Percentiles rank a stretch among this genome's conserved stretches.
Evolutionary conservation across 2,329 filamentous ascomycete species (phyloP).

Genomic region (Chrysosporium keratinophilum): DNA sequence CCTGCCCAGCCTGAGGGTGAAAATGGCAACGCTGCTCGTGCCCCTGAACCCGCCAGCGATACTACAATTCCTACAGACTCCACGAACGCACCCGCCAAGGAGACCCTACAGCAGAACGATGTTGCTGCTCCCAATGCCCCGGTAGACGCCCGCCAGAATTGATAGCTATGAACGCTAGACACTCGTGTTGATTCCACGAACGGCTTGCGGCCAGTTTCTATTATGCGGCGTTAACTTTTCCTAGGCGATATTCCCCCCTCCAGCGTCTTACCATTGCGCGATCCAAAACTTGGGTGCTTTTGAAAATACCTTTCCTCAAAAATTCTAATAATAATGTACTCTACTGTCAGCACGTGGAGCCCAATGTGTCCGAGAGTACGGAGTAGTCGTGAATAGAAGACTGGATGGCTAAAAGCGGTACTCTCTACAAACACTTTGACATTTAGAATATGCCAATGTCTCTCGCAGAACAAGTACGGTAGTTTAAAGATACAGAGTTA

Average conservation of each 20-base stretch:
- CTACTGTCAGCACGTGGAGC: neutral
- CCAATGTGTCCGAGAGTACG: no score
- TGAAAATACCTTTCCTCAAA: neutral
- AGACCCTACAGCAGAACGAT: neutral
- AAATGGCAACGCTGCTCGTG: constrained; percentile 16
- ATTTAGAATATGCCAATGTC: no score
- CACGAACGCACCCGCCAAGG: neutral
- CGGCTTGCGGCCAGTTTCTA: neutral
- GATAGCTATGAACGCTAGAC: neutral
- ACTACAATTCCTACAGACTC: neutral
- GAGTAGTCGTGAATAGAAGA: no score
- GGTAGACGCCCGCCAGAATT: neutral
- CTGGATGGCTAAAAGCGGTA: no score
- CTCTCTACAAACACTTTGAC: no score
- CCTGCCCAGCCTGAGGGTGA: constrained; percentile 16
- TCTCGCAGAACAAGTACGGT: no score
- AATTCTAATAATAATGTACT: neutral
- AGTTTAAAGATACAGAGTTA: no score
- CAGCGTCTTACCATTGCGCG: neutral
- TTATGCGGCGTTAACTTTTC: neutral
- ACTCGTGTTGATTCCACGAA: neutral
- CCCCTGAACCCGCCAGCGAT: neutral
- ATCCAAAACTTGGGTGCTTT: neutral
- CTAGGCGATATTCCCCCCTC: neutral
- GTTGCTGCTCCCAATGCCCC: neutral